Evolutionary conservation across 352 stramenopile species (phyloP), one percentile per base, ranked within the genome.

Genomic region (Phytophthora lateralis): DNA sequence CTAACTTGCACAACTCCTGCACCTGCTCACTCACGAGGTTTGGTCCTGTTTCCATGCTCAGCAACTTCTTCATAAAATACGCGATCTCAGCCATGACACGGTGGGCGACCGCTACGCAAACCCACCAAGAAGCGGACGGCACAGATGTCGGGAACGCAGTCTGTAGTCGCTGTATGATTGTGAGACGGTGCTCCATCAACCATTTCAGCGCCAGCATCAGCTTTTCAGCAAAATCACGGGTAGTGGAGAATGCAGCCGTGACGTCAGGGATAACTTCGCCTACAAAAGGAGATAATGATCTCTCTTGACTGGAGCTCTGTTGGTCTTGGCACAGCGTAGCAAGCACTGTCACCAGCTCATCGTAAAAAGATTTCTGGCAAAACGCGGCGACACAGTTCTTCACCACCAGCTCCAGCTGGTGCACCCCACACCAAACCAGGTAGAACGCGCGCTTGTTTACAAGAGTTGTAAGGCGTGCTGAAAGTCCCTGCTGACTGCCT

Each of bases 341-440:
- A 21, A 88, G 44, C n/a, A 86, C 46, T 1, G 50, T 53, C n/a
- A 83, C 66, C 6, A 89, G 57, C 35, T 86, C 67, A 32, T 85
- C 68, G 43, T 76, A 81, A 62, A 89, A 89, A 0, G 75, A 53
- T n/a, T 76, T 74, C 4, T 77, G 53, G 46, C 75, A 78, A 46
- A 90, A 75, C 1, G 67, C 45, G 0, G 42, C 54, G 8, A 88
- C 66, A 7, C 71, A 80, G 29, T 85, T 85, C 42, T 86, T 85
- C 34, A 85, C 74, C 5, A 88, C 78, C 44, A 82, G 49, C 51
- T 90, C 78, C 38, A 90, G 52, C 38, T 88, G 74, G 43, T 90
- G 64, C 38, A 85, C 60, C 18, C 66, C 76, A 39, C 69, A 84
- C 80, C 80, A 90, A 24, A 90, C 75, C 10, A 85, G 66, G 24